Evolutionary conservation across 164 flowering plant species (phyloP).

Genomic region (Vitis vinifera): DNA sequence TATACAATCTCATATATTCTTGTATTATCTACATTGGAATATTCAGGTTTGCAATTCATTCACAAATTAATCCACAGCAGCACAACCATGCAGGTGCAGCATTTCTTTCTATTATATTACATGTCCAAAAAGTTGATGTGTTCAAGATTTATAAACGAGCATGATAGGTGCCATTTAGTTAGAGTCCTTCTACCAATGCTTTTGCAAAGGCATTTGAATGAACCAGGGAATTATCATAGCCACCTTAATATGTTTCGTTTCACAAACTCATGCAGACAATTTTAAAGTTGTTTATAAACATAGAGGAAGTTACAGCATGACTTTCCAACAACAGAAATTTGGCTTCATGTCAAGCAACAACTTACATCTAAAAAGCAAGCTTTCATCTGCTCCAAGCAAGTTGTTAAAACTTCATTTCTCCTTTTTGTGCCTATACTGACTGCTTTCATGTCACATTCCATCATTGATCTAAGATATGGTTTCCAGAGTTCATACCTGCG

Average conservation of each 20-base stretch:
- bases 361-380: constrained; percentile 93
- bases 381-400: constrained; percentile 90
- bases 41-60: no score
- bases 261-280: not conserved
- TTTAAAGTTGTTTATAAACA: not conserved
- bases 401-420: constrained; percentile 73
- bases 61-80: no score
- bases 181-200: no score
- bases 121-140: no score
- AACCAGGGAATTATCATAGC: not conserved
- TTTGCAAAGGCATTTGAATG: not conserved
- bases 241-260: not conserved
- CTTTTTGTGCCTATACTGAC: constrained; percentile 80
- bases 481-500: constrained; percentile 91
- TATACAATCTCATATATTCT: no score
- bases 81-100: no score
- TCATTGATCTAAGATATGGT: constrained; percentile 84
- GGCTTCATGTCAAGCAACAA: not conserved
- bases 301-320: no score
- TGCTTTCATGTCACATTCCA: constrained; percentile 96
- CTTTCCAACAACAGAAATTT: no score
- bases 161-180: no score
- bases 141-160: no score
- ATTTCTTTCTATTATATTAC: no score
- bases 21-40: no score